Evolutionary conservation across 1,284 basidiomycete species (phyloP).

Genomic region (Somion occarium): DNA sequence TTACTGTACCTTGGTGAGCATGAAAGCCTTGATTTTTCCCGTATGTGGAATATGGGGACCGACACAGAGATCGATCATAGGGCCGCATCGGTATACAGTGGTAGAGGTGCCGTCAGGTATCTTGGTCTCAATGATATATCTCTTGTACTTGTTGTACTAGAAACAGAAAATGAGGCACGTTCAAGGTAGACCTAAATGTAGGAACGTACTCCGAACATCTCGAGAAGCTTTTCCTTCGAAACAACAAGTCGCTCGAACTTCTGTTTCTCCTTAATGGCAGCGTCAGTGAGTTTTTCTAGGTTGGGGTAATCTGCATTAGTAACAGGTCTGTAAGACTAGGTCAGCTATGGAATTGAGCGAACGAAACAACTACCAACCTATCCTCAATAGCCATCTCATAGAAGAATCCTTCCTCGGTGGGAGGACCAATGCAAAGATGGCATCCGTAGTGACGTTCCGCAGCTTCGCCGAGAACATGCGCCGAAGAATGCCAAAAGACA

Average conservation of each 20-base stretch:
- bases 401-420: constrained; percentile 98
- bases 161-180: too few species aligned
- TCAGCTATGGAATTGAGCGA: constrained; percentile 2
- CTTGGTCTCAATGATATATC: constrained; percentile 93
- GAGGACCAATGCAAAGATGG: constrained; percentile 96
- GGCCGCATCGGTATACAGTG: constrained; percentile 98
- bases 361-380: constrained; percentile 38
- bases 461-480: constrained; percentile 98
- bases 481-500: constrained; percentile 99
- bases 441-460: constrained; percentile 97
- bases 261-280: constrained; percentile 94
- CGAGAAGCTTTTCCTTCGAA: constrained; percentile 88
- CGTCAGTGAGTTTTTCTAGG: constrained; percentile 87
- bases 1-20: constrained; percentile 79
- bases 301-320: constrained; percentile 80
- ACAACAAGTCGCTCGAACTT: constrained; percentile 94
- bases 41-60: constrained; percentile 99
- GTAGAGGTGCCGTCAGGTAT: constrained; percentile 96
- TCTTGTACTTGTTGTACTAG: constrained; percentile 99
- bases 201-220: constrained; percentile 92
- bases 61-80: constrained; percentile 96
- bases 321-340: constrained; percentile 52
- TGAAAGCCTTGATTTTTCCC: constrained; percentile 94
- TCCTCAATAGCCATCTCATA: constrained; percentile 94
- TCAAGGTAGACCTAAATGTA: too few species aligned